Percentiles rank a stretch among this genome's conserved stretches.
Conservation (phyloP, 345 rosid genomes). For the Ailanthus altissimus region DNA sequence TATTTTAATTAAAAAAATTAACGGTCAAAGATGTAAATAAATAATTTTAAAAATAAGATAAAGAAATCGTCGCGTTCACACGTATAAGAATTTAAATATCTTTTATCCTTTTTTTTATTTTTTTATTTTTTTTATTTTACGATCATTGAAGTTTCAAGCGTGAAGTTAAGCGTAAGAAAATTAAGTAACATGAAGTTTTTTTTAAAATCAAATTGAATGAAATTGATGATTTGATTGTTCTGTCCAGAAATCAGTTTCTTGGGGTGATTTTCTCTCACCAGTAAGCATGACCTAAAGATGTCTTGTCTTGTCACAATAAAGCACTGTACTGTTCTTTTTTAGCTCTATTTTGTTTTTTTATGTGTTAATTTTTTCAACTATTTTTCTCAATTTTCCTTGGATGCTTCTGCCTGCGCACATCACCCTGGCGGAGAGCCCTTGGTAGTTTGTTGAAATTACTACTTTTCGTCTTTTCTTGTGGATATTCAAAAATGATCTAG, state of each 20-base stretch:
- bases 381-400: background rate
- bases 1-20: too few relatives aligned
- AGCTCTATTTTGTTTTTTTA: conserved; percentile 18
- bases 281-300: conserved; percentile 37
- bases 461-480: too few relatives aligned
- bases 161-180: too few relatives aligned
- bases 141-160: background rate
- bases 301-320: conserved; percentile 49
- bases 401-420: background rate
- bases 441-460: background rate
- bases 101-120: too few relatives aligned
- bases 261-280: conserved; percentile 25
- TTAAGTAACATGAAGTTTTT: too few relatives aligned
- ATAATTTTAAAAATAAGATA: too few relatives aligned
- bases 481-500: too few relatives aligned
- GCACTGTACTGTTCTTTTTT: conserved; percentile 42
- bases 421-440: background rate
- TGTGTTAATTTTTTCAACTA: background rate
- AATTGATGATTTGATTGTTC: conserved; percentile 40
- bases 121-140: background rate
- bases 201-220: conserved; percentile 6
- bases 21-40: too few relatives aligned
- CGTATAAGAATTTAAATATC: too few relatives aligned
- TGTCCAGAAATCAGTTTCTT: conserved; percentile 34
- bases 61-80: too few relatives aligned